Percentiles rank a stretch among this genome's conserved stretches.
phyloP scores from a whole-genome alignment of 2,329 filamentous ascomycete species.

The Claviceps pazoutovae region DNA sequence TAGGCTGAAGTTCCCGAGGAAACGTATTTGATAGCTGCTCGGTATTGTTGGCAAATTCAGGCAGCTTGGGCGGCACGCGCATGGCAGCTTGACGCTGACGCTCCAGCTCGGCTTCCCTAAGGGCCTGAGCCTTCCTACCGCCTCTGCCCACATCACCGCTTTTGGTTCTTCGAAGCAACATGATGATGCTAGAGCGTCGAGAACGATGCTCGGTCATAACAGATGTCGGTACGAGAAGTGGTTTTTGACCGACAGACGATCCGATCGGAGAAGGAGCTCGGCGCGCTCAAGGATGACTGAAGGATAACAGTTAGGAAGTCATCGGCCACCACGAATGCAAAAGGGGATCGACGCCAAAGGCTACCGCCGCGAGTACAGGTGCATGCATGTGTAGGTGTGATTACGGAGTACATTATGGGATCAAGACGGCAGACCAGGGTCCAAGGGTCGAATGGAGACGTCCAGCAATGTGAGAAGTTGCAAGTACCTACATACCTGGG shows the following conservation, averaged over 20 bases:
- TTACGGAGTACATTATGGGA: background rate
- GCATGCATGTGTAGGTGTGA: background rate
- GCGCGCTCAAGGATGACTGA: background rate
- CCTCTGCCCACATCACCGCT: conserved; percentile 49
- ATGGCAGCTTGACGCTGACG: conserved; percentile 34
- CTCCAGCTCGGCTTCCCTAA: conserved; percentile 35
- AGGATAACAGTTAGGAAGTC: background rate
- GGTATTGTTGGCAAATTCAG: conserved; percentile 35
- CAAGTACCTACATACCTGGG: too few relatives aligned
- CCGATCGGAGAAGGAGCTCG: background rate
- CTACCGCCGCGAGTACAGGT: background rate
- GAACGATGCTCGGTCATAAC: conserved; percentile 18
- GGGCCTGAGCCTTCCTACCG: conserved; percentile 44
- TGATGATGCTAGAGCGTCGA: conserved; percentile 34
- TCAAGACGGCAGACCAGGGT: conserved; percentile 1
- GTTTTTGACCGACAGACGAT: background rate
- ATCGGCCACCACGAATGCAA: background rate
- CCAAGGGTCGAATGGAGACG: background rate
- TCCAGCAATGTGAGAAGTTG: too few relatives aligned
- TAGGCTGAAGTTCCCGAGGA: conserved; percentile 38
- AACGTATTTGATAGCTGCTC: conserved; percentile 32
- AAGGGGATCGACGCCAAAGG: background rate
- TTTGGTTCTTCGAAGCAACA: conserved; percentile 54
- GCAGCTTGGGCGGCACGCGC: conserved; percentile 36
- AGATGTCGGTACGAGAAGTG: conserved; percentile 7